These are phyloP conservation scores for Ustilago nuda DNA, from an alignment of 1,284 basidiomycete genomes.

Conservation along the genomic window DNA sequence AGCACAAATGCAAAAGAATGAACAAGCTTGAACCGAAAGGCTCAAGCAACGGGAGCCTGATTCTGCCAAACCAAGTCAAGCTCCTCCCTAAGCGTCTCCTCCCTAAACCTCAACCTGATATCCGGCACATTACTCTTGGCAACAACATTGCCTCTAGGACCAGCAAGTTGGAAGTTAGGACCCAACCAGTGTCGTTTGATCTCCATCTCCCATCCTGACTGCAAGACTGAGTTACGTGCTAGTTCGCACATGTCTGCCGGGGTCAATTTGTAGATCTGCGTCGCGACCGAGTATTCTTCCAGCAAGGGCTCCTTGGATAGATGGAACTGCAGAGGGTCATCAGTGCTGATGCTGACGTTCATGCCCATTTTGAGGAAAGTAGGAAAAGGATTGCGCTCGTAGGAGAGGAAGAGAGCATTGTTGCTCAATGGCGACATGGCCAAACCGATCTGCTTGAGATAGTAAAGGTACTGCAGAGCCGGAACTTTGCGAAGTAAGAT, in stretches of 20 bases:
- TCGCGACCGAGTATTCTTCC: constrained; percentile 98
- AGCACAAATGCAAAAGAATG: neutral
- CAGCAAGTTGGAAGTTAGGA: constrained; percentile 79
- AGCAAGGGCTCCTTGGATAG: constrained; percentile 80
- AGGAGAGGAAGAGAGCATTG: constrained; percentile 95
- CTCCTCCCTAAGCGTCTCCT: constrained; percentile 88
- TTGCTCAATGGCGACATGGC: constrained; percentile 99
- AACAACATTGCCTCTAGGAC: constrained; percentile 64
- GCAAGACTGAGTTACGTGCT: constrained; percentile 93
- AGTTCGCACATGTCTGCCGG: constrained; percentile 79
- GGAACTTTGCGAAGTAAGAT: constrained; percentile 97
- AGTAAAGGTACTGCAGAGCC: constrained; percentile 80
- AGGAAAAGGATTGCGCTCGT: constrained; percentile 96
- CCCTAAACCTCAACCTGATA: constrained; percentile 86
- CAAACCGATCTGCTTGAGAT: constrained; percentile 73
- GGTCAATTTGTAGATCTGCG: constrained; percentile 71
- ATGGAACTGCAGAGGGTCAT: constrained; percentile 78
- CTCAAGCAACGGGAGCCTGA: constrained; percentile 20
- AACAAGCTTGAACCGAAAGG: neutral
- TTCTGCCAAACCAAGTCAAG: constrained; percentile 59
- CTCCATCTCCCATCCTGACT: constrained; percentile 99
- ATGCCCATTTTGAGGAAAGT: constrained; percentile 96
- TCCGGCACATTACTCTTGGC: constrained; percentile 89
- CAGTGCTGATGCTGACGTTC: constrained; percentile 96
- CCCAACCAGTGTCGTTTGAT: constrained; percentile 90